Evolutionary conservation across 176 grass and related monocot genomes (phyloP), one percentile per base, ranked within the genome.

Genomic region (Phoenix dactylifera): DNA sequence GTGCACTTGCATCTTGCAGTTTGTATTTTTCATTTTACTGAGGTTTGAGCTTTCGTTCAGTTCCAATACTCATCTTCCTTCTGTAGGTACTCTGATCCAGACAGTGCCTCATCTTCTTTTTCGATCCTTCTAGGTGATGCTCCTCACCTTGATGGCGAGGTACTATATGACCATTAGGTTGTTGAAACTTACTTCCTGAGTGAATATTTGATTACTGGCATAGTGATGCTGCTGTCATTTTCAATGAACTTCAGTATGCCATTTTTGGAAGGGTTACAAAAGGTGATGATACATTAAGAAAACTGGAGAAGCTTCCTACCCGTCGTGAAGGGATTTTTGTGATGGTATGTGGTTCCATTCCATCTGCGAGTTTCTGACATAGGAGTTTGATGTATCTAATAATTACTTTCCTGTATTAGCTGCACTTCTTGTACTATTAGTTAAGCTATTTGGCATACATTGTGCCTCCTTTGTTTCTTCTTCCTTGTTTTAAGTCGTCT

Each of bases 141-240:
- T 63, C 87, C 93, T 32, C 93, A 97, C 49, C 87, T 97, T 70
- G 84, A 97, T 85, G 81, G 87, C 58, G 67, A 97, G 84, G 93
- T 97, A 51, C 58, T 78, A 65, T 60, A 29, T 23, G 48, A 15
- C 66, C 52, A n/a, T 66, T 60, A 51, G 14, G 3, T 4, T 63
- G 61, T 15, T 14, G 54, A 16, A 22, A 17, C 10, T 20, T 25
- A 68, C 55, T 17, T 7, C 4, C 7, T 26, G 14, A 0, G 20
- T 32, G 4, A 52, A 19, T 58, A 64, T 17, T 68, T 70, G 50
- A 73, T 51, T 83, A 73, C 57, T 62, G 67, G 3, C 39, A 67
- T 58, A 26, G 39, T 79, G 44, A 79, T 52, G 54, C 60, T 49
- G 3, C 44, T 30, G 52, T 74, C 29, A 35, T 54, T n/a, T 16